Percentiles rank a stretch among this genome's conserved stretches.
Conservation (phyloP, 345 rosid genomes). For the Crucihimalaya himalaica region DNA sequence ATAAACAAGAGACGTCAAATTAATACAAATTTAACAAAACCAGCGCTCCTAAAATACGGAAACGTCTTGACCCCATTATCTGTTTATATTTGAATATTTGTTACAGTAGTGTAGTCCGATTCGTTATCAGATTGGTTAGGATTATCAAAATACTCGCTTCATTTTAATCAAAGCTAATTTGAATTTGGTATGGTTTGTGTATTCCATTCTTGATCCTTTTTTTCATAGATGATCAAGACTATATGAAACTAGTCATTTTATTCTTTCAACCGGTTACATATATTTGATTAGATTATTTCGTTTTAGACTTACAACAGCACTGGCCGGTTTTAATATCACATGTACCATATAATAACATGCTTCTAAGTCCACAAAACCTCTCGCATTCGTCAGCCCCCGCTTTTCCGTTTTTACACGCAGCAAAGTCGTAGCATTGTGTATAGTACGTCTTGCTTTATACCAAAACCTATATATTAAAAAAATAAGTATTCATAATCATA, state of each 20-base stretch:
- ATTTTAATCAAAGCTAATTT: too few species aligned
- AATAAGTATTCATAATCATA: not conserved
- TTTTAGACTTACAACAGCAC: not conserved
- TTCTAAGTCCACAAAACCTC: not conserved
- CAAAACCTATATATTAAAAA: not conserved
- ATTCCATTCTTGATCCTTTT: too few species aligned
- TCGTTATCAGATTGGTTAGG: too few species aligned
- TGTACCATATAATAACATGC: not conserved
- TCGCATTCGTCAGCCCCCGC: not conserved
- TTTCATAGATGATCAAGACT: not conserved
- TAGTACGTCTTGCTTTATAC: not conserved
- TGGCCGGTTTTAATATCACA: not conserved
- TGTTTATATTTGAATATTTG: too few species aligned
- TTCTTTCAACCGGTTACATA: not conserved
- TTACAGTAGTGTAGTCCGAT: too few species aligned
- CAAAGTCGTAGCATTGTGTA: not conserved
- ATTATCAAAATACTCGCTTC: too few species aligned
- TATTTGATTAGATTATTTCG: not conserved
- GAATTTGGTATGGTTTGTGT: too few species aligned
- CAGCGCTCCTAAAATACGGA: too few species aligned
- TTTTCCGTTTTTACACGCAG: not conserved
- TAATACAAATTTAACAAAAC: too few species aligned
- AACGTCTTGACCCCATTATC: too few species aligned
- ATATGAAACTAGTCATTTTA: not conserved
- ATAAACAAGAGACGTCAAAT: too few species aligned